These are phyloP conservation scores for Paxillus ammoniavirescens DNA, from an alignment of 768 basidiomycete genomes.

Conservation along the genomic window DNA sequence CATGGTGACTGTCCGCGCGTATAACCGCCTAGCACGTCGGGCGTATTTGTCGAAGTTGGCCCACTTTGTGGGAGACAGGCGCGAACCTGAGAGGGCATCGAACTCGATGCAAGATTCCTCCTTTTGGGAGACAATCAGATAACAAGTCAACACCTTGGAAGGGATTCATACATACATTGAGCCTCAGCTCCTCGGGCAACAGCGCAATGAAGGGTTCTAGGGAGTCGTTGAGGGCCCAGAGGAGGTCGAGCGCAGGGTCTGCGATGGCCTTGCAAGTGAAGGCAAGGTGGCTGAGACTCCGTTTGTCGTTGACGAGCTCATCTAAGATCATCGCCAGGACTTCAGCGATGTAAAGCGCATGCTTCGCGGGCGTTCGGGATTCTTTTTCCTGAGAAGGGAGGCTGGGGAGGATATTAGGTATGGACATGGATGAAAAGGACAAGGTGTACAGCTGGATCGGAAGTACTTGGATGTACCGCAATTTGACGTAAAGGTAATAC, in stretches of 20 bases:
- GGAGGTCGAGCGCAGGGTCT: conserved; percentile 21
- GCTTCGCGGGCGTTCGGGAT: background rate
- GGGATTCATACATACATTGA: conserved; percentile 14
- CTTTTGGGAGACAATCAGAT: conserved; percentile 13
- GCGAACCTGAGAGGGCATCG: conserved; percentile 1
- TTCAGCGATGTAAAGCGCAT: conserved; percentile 19
- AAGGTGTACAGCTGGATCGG: too few relatives aligned
- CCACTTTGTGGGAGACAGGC: conserved; percentile 15
- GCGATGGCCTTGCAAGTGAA: conserved; percentile 19
- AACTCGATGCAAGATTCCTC: conserved; percentile 18
- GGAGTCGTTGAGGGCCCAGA: conserved; percentile 23
- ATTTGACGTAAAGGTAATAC: too few relatives aligned
- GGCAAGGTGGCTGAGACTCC: conserved; percentile 16
- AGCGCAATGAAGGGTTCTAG: conserved; percentile 24
- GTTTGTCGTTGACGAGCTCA: conserved; percentile 15
- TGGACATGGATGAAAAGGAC: background rate
- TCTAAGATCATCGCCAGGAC: conserved; percentile 23
- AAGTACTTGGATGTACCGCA: background rate
- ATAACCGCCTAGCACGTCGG: conserved; percentile 18
- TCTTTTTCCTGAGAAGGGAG: background rate
- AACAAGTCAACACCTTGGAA: background rate
- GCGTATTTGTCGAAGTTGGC: conserved; percentile 22
- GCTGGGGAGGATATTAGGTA: background rate
- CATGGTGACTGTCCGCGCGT: conserved; percentile 27
- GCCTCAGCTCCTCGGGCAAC: conserved; percentile 18